Evolutionary conservation across 2,329 filamentous ascomycete species (phyloP), one percentile per base, ranked within the genome.

Genomic region (Sporothrix pallida): DNA sequence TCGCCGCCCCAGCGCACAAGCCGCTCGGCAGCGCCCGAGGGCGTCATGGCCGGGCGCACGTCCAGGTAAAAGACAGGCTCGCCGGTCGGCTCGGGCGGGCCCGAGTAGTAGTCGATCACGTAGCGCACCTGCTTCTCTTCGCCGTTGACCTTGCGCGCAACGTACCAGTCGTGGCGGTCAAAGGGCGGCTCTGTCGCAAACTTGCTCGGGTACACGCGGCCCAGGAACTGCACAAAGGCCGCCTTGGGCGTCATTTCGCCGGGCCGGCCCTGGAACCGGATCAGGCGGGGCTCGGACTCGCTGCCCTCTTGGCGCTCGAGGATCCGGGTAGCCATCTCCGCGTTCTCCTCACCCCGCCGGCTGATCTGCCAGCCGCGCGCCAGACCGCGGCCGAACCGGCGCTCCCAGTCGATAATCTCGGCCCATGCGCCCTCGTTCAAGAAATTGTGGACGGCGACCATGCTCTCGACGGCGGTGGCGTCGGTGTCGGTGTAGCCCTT

Each of bases 361-460:
- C 93, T 96, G 74, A 91, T 87, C 76, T 90, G 86, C 90, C 92
- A 95, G 56, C 92, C 94, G 65, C 88, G 86, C 74, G 82, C 84
- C 31, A 98, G 82, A 0, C 96, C 96, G 48, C 87, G 87, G 23
- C 88, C 86, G 80, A 98, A 99, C 71, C 95, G 89, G 73, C 90
- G 88, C 85, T 99, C 96, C 95, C 95, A 98, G 58, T 92, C 92
- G 77, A 96, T 88, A 79, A 99, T 97, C 86, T 99, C 96, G 20
- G 89, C 88, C 96, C 96, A 99, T 8, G 96, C 96, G 76, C 96
- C 96, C 82, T 99, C 96, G 81, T 99, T 99, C 74, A 99, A 83
- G 79, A 98, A 98, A 83, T 99, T 99, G 86, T 99, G 96, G 12
- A 98, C 94, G 0, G 94, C 92, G 6, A 99, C 96, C 96, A 99